phyloP scores from a whole-genome alignment of 345 rosid species.

The Corchorus olitorius region DNA sequence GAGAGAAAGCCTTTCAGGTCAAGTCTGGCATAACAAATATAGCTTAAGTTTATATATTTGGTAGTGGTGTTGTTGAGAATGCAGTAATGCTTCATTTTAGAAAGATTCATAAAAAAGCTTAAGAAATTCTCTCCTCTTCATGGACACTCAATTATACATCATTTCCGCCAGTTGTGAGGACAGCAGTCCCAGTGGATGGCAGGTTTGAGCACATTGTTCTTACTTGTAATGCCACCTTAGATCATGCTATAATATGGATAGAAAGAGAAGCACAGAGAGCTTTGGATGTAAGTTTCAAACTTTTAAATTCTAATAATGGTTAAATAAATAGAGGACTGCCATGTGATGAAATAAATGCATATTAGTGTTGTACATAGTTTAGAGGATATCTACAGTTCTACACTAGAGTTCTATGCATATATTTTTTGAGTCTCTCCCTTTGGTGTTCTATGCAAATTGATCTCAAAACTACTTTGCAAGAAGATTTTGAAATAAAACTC shows the following conservation, averaged over 20 bases:
- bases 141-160: constrained; percentile 10
- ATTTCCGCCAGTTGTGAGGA: constrained; percentile 84
- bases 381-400: not conserved
- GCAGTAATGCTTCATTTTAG: not conserved
- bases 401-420: not conserved
- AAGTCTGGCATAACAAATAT: not conserved
- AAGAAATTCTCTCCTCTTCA: constrained; percentile 3
- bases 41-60: not conserved
- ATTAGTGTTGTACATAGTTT: not conserved
- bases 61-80: not conserved
- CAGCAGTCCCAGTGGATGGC: constrained; percentile 95
- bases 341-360: not conserved
- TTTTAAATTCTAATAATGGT: constrained; percentile 1
- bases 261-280: constrained; percentile 88
- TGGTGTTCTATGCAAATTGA: not conserved
- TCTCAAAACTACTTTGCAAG: not conserved
- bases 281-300: constrained; percentile 52
- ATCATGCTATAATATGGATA: constrained; percentile 90
- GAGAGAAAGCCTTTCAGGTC: constrained; percentile 91
- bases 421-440: not conserved
- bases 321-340: not conserved
- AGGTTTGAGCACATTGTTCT: constrained; percentile 95
- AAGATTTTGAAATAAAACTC: not conserved
- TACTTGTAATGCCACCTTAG: constrained; percentile 92
- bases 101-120: not conserved